Evolutionary conservation across 192 early-diverging fungal species (phyloP), one percentile per base, ranked within the genome.

Genomic region (Backusella sp.): DNA sequence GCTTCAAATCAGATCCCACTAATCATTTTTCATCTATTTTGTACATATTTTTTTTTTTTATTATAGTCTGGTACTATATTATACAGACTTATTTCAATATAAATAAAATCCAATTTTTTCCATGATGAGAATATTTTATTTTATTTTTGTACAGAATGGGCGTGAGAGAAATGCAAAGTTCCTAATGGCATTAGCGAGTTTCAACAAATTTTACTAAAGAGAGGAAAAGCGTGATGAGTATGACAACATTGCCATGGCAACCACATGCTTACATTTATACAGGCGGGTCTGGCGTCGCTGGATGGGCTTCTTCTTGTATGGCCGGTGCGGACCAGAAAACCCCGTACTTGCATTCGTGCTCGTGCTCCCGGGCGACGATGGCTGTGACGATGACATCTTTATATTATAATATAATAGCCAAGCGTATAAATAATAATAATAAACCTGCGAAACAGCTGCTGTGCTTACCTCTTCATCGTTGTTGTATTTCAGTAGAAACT

Each of bases 121-220:
- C 46, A 67, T 37, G 3, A 37, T 39, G n/a, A 21, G 34, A 19
- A 68, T 68, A 37, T 37, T 68, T 66, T 66, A 34, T 66, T 28
- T 66, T 68, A 19, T 66, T 28, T 66, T 68, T 68, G 32, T 39
- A 37, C 11, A 9, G 4, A 17, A 41, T 35, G 32, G 32, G 67
- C 34, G 67, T 68, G 67, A 37, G 67, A 37, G 67, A 36, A 36
- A 37, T 39, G 37, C 34, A 69, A 37, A 21, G 21, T 37, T 39
- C n/a, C 21, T 69, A 32, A 32, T 69, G 8, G 28, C 26, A 62
- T 69, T 69, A 69, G 34, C 68, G 68, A 23, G 66, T 75, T 53
- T 75, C 74, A 44, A 75, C 74, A 68, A 75, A 75, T 75, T 75
- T 75, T 41, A 75, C 74, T 75, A 59, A 41, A 52, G 21, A 23